phyloP scores from a whole-genome alignment of 2,329 filamentous ascomycete genomes.

The Coniochaeta sp. region DNA sequence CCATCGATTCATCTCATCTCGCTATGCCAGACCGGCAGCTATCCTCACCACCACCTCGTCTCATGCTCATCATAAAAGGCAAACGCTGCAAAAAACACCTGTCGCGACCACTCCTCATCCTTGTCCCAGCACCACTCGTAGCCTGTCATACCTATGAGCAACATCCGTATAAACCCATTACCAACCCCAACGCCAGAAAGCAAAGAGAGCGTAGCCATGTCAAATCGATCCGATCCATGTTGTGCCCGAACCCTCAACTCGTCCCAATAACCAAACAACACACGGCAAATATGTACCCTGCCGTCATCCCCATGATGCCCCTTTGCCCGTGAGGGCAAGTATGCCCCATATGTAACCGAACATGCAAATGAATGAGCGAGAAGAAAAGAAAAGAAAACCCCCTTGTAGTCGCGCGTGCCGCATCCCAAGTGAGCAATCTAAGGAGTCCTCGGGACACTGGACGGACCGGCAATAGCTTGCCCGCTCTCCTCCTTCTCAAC shows the following conservation, averaged over 20 bases:
- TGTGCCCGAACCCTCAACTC: background rate
- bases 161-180: background rate
- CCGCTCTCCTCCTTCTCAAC: conserved; percentile 34
- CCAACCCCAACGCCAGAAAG: background rate
- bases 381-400: background rate
- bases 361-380: background rate
- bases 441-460: background rate
- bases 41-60: background rate
- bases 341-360: background rate
- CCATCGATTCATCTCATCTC: background rate
- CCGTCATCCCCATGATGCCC: background rate
- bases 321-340: background rate
- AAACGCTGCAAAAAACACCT: background rate
- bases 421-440: background rate
- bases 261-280: background rate
- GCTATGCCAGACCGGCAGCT: background rate
- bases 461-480: background rate
- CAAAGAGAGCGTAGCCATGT: background rate
- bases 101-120: background rate
- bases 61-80: background rate
- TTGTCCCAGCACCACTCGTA: background rate
- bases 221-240: background rate
- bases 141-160: background rate
- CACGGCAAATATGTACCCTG: background rate
- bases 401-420: no score